Conservation (phyloP, 2,329 filamentous ascomycete genomes). For the Emydomyces testavorans region DNA sequence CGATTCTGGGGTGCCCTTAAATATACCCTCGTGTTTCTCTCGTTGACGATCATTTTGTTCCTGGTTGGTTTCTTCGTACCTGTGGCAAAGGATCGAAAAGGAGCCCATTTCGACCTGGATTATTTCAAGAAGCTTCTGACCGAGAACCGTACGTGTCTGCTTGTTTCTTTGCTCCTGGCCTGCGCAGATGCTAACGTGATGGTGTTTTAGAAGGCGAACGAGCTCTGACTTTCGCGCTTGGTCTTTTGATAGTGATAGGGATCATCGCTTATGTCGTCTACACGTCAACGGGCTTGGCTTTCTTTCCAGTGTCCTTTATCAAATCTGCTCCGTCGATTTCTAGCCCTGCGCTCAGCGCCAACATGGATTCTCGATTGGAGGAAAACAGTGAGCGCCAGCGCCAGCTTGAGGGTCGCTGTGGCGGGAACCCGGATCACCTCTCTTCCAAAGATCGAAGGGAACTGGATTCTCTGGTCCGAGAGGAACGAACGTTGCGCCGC, state of each 20-base stretch:
- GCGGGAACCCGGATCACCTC: slow-evolving; percentile 61
- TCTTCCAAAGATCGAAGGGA: slow-evolving; percentile 79
- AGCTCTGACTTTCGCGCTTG: slow-evolving; percentile 78
- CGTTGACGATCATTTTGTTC: slow-evolving; percentile 68
- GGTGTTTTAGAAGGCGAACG: slow-evolving; percentile 77
- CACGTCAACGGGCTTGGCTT: slow-evolving; percentile 74
- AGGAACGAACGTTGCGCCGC: slow-evolving; percentile 83
- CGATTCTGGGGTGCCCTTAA: slow-evolving; percentile 76
- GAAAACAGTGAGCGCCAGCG: slow-evolving; percentile 83
- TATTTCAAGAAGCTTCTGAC: slow-evolving; percentile 78
- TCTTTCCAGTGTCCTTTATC: slow-evolving; percentile 82
- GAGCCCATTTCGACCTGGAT: slow-evolving; percentile 66
- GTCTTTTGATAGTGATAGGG: slow-evolving; percentile 76
- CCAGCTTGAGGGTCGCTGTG: slow-evolving; percentile 76
- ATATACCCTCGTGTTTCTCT: slow-evolving; percentile 78
- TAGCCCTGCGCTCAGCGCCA: slow-evolving; percentile 63
- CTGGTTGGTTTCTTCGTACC: slow-evolving; percentile 90
- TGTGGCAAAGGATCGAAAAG: slow-evolving; percentile 54
- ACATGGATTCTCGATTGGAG: slow-evolving; percentile 67
- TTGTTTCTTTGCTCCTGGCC: neutral
- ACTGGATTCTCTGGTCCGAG: slow-evolving; percentile 71
- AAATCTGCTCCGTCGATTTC: slow-evolving; percentile 83
- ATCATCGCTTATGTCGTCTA: slow-evolving; percentile 80
- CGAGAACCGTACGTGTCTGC: slow-evolving; percentile 54
- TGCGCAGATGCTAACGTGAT: slow-evolving; percentile 11